Conservation (phyloP, 352 stramenopile species). For the Blastocystis hominis region DNA sequence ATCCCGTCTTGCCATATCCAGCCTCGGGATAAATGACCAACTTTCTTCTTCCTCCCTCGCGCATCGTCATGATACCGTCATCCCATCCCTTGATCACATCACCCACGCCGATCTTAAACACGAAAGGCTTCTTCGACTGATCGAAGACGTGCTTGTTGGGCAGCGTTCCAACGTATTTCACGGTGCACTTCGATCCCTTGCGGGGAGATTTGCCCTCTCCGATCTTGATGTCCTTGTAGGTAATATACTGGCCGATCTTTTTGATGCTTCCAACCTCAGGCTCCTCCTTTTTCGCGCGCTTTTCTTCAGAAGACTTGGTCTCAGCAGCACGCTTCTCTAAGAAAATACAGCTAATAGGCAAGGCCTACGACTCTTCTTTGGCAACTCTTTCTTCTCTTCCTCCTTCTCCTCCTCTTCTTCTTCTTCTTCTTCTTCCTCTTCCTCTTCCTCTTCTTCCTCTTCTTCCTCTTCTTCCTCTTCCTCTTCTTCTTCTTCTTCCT, state of each 20-base stretch:
- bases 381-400: no score
- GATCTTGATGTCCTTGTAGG: slow-evolving; percentile 57
- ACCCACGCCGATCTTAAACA: slow-evolving; percentile 60
- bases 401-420: slow-evolving; percentile 10
- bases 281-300: slow-evolving; percentile 35
- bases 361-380: slow-evolving; percentile 7
- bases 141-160: slow-evolving; percentile 60
- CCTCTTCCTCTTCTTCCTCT: slow-evolving; percentile 46
- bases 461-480: slow-evolving; percentile 33
- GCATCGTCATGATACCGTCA: slow-evolving; percentile 71
- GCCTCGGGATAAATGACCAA: slow-evolving; percentile 75
- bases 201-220: slow-evolving; percentile 19
- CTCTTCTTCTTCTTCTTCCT: background rate
- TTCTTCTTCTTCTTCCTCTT: slow-evolving; percentile 36
- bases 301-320: background rate
- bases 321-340: slow-evolving; percentile 13
- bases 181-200: slow-evolving; percentile 54
- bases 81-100: slow-evolving; percentile 80
- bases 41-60: slow-evolving; percentile 58
- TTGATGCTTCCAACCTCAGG: background rate
- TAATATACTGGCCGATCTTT: slow-evolving; percentile 57
- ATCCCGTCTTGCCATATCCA: slow-evolving; percentile 74
- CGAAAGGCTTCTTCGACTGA: slow-evolving; percentile 60
- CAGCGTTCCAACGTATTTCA: slow-evolving; percentile 59
- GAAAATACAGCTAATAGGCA: background rate